Percentiles rank a stretch among this genome's conserved stretches.
Conservation (phyloP, 2,329 filamentous ascomycete species). For the Aspergillus niger region DNA sequence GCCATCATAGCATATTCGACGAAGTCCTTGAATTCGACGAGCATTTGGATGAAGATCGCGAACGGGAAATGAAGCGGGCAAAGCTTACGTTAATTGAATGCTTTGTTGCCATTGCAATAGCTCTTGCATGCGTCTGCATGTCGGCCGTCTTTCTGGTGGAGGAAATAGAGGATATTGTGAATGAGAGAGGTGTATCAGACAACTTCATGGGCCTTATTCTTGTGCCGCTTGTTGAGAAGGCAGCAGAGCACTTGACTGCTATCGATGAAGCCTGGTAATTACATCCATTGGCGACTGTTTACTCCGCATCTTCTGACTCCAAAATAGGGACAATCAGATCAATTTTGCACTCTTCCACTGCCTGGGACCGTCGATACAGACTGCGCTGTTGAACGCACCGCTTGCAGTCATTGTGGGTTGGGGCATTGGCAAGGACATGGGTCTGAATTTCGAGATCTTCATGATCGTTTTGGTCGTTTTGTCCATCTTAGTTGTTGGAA, state of each 20-base stretch:
- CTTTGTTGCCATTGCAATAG: constrained; percentile 63
- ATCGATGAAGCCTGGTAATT: constrained; percentile 79
- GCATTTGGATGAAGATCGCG: constrained; percentile 63
- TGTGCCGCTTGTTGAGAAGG: constrained; percentile 79
- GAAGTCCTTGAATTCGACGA: constrained; percentile 73
- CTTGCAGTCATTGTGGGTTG: constrained; percentile 82
- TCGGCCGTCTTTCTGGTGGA: constrained; percentile 73
- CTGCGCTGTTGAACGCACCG: constrained; percentile 82
- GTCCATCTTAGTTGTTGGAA: constrained; percentile 81
- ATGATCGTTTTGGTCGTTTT: constrained; percentile 80
- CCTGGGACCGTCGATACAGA: constrained; percentile 84
- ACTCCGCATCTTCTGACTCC: constrained; percentile 5
- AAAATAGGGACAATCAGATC: constrained; percentile 56
- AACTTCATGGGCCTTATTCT: constrained; percentile 72
- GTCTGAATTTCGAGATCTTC: constrained; percentile 84
- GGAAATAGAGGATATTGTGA: constrained; percentile 66
- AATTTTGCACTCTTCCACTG: constrained; percentile 85
- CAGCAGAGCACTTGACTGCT: constrained; percentile 80
- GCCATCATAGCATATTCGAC: constrained; percentile 76
- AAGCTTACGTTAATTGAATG: constrained; percentile 78
- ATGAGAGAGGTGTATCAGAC: constrained; percentile 54
- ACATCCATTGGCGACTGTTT: background rate
- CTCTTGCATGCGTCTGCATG: constrained; percentile 70
- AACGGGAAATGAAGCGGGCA: constrained; percentile 60
- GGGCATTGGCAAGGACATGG: constrained; percentile 70